phyloP scores from a whole-genome alignment of 1,284 basidiomycete genomes.

The Phellopilus nigrolimitatus region DNA sequence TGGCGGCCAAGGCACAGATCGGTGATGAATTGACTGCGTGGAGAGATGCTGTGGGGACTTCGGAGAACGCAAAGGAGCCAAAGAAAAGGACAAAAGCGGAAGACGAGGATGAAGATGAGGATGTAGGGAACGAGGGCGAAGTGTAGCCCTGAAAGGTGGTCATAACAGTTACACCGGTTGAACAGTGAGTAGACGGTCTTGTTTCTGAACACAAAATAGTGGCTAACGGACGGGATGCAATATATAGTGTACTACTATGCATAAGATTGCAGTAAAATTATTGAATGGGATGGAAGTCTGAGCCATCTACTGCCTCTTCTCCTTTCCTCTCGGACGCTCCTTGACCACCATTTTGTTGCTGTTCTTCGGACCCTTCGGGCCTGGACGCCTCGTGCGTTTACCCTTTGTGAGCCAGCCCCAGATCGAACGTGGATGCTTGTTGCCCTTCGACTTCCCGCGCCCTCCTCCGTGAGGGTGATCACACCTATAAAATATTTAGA shows the following conservation, averaged over 20 bases:
- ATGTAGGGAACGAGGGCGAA: conserved; percentile 34
- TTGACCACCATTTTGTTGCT: conserved; percentile 95
- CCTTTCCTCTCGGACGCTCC: conserved; percentile 82
- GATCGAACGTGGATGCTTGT: conserved; percentile 87
- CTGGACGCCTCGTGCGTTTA: conserved; percentile 87
- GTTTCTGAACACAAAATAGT: background rate
- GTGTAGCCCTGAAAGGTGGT: conserved; percentile 32
- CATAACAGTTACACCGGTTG: conserved; percentile 4
- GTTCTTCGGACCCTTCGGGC: conserved; percentile 78
- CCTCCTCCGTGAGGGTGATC: conserved; percentile 99
- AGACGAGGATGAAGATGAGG: conserved; percentile 35
- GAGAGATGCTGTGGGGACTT: conserved; percentile 62
- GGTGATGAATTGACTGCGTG: conserved; percentile 64
- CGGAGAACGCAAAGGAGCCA: conserved; percentile 45
- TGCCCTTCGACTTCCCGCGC: conserved; percentile 95
- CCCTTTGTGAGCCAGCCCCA: conserved; percentile 94
- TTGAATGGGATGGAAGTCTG: background rate
- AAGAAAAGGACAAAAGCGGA: conserved; percentile 31
- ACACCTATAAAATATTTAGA: conserved; percentile 39
- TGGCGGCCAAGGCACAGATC: conserved; percentile 44
- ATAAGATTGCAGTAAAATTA: background rate
- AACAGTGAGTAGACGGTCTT: background rate
- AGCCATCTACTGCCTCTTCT: conserved; percentile 40
- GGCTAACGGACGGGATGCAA: background rate
- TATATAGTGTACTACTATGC: background rate